Percentiles rank a stretch among this genome's conserved stretches.
phyloP scores from a whole-genome alignment of 306 rosid species.

The Ammopiptanthus mongolicus region DNA sequence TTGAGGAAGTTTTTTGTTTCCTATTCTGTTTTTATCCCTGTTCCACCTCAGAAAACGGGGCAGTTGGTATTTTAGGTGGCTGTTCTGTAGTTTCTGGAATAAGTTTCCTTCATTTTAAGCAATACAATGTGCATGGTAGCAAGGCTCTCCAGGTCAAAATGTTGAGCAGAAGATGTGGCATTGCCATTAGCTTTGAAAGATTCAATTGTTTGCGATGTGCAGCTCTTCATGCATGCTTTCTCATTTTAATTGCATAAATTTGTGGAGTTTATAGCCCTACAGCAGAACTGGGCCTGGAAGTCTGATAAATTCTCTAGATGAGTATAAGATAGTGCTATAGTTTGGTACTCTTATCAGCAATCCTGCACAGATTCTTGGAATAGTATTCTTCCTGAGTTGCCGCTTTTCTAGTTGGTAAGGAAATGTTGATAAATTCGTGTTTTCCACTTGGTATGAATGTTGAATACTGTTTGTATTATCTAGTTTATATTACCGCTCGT shows the following conservation, averaged over 20 bases:
- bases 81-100: slow-evolving; percentile 23
- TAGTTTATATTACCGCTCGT: slow-evolving; percentile 31
- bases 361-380: slow-evolving; percentile 93
- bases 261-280: slow-evolving; percentile 74
- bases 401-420: slow-evolving; percentile 98
- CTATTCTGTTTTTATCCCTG: not conserved
- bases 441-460: slow-evolving; percentile 48
- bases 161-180: slow-evolving; percentile 57
- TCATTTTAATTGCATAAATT: slow-evolving; percentile 44
- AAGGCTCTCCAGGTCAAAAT: slow-evolving; percentile 46
- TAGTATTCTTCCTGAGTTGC: slow-evolving; percentile 94
- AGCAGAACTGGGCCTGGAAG: slow-evolving; percentile 73
- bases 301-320: slow-evolving; percentile 73
- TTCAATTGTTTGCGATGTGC: slow-evolving; percentile 56
- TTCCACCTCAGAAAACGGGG: not conserved
- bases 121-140: slow-evolving; percentile 47
- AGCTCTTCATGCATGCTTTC: slow-evolving; percentile 49
- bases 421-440: slow-evolving; percentile 46
- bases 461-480: slow-evolving; percentile 31
- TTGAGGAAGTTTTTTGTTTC: not conserved
- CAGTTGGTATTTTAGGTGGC: not conserved
- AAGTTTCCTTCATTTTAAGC: slow-evolving; percentile 40
- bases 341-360: slow-evolving; percentile 88
- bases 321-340: slow-evolving; percentile 57
- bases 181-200: slow-evolving; percentile 55